Evolutionary conservation across 2,329 filamentous ascomycete species (phyloP).

Genomic region (Zymoseptoria pseudotritici): DNA sequence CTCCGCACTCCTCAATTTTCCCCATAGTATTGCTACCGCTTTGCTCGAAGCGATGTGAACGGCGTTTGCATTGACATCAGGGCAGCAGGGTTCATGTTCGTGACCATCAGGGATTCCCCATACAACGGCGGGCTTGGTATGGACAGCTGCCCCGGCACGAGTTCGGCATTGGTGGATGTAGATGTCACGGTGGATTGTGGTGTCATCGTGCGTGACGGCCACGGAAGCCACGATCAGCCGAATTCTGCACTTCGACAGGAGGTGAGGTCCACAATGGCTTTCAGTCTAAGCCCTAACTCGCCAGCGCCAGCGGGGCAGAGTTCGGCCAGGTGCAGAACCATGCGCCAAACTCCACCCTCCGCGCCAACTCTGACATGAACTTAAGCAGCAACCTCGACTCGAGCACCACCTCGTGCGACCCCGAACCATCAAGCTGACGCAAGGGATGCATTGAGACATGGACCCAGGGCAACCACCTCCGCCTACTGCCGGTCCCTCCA

Average conservation of each 20-base stretch:
- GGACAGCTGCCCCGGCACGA: not conserved
- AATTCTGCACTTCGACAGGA: not conserved
- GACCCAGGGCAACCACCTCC: not conserved
- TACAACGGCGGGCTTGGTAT: too few relatives aligned
- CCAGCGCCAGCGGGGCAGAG: not conserved
- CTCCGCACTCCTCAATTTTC: not conserved
- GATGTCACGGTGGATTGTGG: not conserved
- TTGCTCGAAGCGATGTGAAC: not conserved
- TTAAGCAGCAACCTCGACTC: not conserved
- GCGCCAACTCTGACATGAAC: not conserved
- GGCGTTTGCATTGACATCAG: not conserved
- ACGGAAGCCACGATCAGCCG: not conserved
- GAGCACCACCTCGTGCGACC: not conserved
- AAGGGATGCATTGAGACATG: not conserved
- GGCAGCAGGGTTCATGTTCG: not conserved
- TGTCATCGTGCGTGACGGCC: too few relatives aligned
- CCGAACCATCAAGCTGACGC: not conserved
- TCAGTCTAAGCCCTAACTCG: not conserved
- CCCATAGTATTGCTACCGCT: not conserved
- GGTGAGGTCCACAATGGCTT: not conserved
- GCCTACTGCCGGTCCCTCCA: not conserved
- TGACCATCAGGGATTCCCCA: not conserved
- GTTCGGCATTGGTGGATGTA: not conserved
- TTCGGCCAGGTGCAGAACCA: not conserved
- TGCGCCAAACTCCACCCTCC: not conserved